These are phyloP conservation scores for Plectosphaerella sp. DNA, from an alignment of 2,329 filamentous ascomycete genomes.

Conservation along the genomic window DNA sequence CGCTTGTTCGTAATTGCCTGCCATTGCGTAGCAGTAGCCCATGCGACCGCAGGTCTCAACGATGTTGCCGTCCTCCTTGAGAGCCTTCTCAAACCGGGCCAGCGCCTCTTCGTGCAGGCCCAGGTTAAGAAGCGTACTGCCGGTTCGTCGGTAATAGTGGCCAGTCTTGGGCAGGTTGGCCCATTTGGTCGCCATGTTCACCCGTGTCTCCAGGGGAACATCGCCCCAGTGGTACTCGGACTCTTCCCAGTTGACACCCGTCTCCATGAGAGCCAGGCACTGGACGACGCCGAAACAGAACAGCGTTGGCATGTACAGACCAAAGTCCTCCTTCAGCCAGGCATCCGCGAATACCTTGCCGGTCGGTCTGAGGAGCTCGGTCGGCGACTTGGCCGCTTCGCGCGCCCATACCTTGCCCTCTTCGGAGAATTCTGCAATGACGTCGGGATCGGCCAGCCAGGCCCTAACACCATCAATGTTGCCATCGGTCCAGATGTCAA, in stretches of 20 bases:
- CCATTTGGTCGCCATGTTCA: conserved; percentile 30
- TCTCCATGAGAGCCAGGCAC: conserved; percentile 32
- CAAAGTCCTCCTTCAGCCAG: conserved; percentile 29
- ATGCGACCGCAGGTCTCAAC: conserved; percentile 35
- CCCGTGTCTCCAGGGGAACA: conserved; percentile 25
- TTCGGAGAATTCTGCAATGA: conserved; percentile 19
- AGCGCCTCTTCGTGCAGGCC: conserved; percentile 28
- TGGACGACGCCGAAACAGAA: conserved; percentile 40
- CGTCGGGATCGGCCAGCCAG: conserved; percentile 30
- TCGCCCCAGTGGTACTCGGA: conserved; percentile 30
- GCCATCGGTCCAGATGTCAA: conserved; percentile 33
- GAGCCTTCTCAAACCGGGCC: conserved; percentile 28
- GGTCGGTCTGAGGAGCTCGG: conserved; percentile 29
- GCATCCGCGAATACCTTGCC: conserved; percentile 32
- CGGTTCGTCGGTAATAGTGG: conserved; percentile 32
- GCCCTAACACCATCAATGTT: conserved; percentile 29
- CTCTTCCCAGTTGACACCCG: conserved; percentile 30
- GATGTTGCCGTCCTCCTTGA: conserved; percentile 30
- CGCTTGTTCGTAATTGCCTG: conserved; percentile 28
- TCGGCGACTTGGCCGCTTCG: conserved; percentile 17
- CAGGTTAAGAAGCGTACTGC: conserved; percentile 34
- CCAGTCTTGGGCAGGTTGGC: conserved; percentile 26
- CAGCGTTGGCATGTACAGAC: conserved; percentile 30
- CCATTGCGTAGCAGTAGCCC: conserved; percentile 31
- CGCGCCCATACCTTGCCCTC: conserved; percentile 26